Evolutionary conservation across 2,329 filamentous ascomycete species (phyloP), one percentile per base, ranked within the genome.

Genomic region (Arthrobotrys entomopaga): DNA sequence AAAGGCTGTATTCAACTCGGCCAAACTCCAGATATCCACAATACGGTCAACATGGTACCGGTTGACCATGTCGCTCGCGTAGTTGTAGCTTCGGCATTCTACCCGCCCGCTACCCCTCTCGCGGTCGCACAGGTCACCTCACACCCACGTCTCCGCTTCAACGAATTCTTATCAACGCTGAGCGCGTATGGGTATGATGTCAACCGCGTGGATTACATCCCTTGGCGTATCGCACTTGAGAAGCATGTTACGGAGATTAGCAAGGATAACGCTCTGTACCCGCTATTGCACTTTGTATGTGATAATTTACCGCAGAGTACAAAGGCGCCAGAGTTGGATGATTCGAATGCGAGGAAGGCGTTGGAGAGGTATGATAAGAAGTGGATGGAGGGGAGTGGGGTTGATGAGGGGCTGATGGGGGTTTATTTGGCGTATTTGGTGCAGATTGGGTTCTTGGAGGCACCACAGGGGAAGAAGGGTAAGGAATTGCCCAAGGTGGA

Each of bases 41-140:
- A 97, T 83, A 91, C 92, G 0, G 88, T 97, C 81, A 98, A 97
- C 83, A 88, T 90, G 81, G 91, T 97, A 0, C 93, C 94, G 0
- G 93, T 97, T 24, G 88, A 88, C 76, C 92, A 96, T 77, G 93
- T 97, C 40, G 87, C 90, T 0, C 86, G 87, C n/a, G 87, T 96
- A 6, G 90, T 96, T 24, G 88, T 92, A 16, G 91, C 93, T 0
- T 84, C 89, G 3, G 86, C 88, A 0, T 85, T 96, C 78, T 86
- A 89, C 79, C 89, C 89, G 0, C 84, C 88, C 1, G 77, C 80
- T n/a, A 77, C 79, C 11, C 83, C 83, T 2, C 81, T 88, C 0
- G 72, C 79, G 1, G 91, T 96, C 3, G 86, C 88, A 0, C 92
- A 96, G 77, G 89, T 95, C 54, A 96, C 92, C 0, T 87, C 87